Evolutionary conservation across 129 eudicot genomes (phyloP).

Genomic region (Silybum marianum): DNA sequence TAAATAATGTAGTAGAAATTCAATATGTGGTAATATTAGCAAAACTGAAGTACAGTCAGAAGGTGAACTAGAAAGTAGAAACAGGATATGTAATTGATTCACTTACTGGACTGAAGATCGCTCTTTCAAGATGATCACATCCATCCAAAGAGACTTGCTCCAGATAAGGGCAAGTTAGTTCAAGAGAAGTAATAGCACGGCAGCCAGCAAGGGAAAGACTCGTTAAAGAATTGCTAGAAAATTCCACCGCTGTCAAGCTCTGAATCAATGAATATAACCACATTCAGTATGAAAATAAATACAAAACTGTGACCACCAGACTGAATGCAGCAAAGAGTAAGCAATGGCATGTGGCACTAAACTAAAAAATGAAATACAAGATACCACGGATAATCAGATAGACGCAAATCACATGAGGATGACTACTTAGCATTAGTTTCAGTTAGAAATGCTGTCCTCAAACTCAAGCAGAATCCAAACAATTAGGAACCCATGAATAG

Average conservation of each 20-base stretch:
- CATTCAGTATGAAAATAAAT: constrained; percentile 13
- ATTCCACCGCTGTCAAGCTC: constrained; percentile 81
- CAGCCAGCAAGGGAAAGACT: constrained; percentile 95
- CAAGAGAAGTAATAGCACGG: constrained; percentile 76
- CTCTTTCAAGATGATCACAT: constrained; percentile 96
- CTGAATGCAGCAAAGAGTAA: neutral
- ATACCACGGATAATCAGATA: neutral
- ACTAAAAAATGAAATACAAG: neutral
- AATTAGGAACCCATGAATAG: neutral
- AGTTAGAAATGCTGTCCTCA: neutral
- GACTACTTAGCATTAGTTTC: neutral
- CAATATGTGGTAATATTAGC: neutral
- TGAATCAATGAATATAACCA: constrained; percentile 31
- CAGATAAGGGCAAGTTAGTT: constrained; percentile 78
- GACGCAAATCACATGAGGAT: neutral
- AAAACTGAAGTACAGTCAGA: neutral
- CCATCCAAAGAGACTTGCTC: constrained; percentile 89
- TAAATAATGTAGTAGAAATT: neutral
- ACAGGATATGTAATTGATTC: neutral
- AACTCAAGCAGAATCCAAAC: neutral
- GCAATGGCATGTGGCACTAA: neutral
- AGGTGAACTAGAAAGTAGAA: neutral
- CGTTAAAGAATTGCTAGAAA: constrained; percentile 70
- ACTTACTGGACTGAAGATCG: constrained; percentile 83
- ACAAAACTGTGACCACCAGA: neutral